Conservation (phyloP, 805 yeast species). For the Torulaspora delbrueckii region DNA sequence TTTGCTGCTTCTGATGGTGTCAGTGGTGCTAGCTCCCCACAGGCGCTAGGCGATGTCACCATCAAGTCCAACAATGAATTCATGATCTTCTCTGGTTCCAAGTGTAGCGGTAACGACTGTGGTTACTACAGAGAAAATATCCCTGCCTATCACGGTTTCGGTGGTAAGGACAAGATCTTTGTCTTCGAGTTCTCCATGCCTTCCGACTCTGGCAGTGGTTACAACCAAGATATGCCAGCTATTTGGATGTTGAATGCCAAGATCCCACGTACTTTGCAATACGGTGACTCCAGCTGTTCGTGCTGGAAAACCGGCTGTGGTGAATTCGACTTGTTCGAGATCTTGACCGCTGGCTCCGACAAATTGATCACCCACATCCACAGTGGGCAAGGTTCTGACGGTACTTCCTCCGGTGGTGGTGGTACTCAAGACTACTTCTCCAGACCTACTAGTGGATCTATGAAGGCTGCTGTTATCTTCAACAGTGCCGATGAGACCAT, state of each 20-base stretch:
- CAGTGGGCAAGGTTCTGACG: conserved; percentile 58
- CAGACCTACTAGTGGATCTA: conserved; percentile 73
- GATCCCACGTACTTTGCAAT: conserved; percentile 94
- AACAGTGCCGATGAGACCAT: conserved; percentile 43
- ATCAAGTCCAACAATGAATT: conserved; percentile 72
- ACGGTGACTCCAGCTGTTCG: conserved; percentile 79
- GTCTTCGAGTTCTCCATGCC: conserved; percentile 96
- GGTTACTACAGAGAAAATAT: conserved; percentile 81
- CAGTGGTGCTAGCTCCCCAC: conserved; percentile 63
- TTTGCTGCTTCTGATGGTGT: conserved; percentile 75
- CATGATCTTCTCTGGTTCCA: conserved; percentile 70
- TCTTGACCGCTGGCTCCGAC: conserved; percentile 68
- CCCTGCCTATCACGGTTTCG: conserved; percentile 94
- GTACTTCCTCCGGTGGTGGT: conserved; percentile 66
- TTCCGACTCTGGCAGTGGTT: conserved; percentile 43
- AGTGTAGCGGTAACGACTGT: conserved; percentile 59
- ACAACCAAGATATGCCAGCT: conserved; percentile 95
- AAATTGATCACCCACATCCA: conserved; percentile 79
- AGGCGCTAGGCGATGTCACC: conserved; percentile 62
- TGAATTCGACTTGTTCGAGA: conserved; percentile 92
- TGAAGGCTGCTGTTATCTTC: conserved; percentile 91
- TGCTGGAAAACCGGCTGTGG: conserved; percentile 99
- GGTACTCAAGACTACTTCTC: conserved; percentile 81
- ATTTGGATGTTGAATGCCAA: conserved; percentile 93
- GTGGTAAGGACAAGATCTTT: conserved; percentile 78